These are phyloP conservation scores for Fusarium metavorans DNA, from an alignment of 2,329 filamentous ascomycete species.

Conservation along the genomic window DNA sequence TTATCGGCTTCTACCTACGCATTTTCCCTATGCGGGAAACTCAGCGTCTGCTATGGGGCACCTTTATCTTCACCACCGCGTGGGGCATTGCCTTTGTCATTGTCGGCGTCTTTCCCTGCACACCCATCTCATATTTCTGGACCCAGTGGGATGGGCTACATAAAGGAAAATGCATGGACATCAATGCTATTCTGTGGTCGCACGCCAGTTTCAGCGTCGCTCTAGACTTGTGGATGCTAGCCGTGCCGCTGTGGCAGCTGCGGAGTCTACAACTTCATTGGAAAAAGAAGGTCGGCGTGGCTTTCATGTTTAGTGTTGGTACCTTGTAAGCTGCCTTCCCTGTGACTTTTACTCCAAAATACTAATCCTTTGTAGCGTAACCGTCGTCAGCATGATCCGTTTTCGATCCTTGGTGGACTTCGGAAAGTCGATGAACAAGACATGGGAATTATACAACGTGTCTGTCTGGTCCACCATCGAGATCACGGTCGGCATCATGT, in stretches of 20 bases:
- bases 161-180: constrained; percentile 46
- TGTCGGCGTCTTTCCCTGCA: constrained; percentile 59
- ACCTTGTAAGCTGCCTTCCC: constrained; percentile 46
- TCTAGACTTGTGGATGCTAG: constrained; percentile 61
- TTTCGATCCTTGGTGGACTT: constrained; percentile 43
- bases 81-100: constrained; percentile 55
- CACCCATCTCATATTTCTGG: constrained; percentile 63
- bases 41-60: constrained; percentile 52
- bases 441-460: constrained; percentile 42
- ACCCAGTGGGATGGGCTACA: constrained; percentile 61
- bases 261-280: constrained; percentile 52
- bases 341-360: no score
- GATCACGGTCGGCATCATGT: constrained; percentile 17
- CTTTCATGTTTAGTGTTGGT: constrained; percentile 59
- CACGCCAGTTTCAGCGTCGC: constrained; percentile 61
- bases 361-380: constrained; percentile 28
- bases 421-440: constrained; percentile 33
- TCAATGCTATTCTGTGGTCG: constrained; percentile 59
- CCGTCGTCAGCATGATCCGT: constrained; percentile 46
- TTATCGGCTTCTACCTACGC: constrained; percentile 64
- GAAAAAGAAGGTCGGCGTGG: constrained; percentile 58
- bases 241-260: constrained; percentile 58
- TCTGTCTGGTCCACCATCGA: constrained; percentile 48
- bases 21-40: constrained; percentile 58
- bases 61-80: constrained; percentile 50